Conservation (phyloP, 2,329 filamentous ascomycete species). For the Aspergillus proliferans region DNA sequence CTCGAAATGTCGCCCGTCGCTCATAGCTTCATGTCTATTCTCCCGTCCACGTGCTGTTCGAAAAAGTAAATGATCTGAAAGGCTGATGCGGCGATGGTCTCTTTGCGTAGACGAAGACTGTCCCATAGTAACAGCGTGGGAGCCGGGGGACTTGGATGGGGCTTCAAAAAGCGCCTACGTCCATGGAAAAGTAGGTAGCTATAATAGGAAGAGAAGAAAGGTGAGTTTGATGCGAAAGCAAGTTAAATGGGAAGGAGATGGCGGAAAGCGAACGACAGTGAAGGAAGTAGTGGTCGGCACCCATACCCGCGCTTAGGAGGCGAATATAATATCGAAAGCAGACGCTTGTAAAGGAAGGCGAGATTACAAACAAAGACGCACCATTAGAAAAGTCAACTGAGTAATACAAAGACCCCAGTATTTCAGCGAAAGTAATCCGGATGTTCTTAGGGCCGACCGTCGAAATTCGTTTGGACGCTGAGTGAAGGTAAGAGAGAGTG, state of each 20-base stretch:
- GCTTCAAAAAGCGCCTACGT: slow-evolving; percentile 22
- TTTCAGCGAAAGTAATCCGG: neutral
- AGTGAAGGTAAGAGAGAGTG: neutral
- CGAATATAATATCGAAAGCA: neutral
- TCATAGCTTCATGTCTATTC: slow-evolving; percentile 32
- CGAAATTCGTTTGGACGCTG: neutral
- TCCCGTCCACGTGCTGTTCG: slow-evolving; percentile 14
- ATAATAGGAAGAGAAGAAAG: slow-evolving; percentile 4
- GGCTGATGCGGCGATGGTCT: slow-evolving; percentile 24
- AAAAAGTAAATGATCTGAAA: slow-evolving; percentile 15
- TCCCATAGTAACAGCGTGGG: slow-evolving; percentile 34
- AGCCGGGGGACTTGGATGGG: slow-evolving; percentile 12
- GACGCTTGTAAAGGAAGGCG: neutral
- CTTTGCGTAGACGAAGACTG: slow-evolving; percentile 38
- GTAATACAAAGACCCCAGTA: neutral
- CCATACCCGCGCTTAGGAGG: neutral
- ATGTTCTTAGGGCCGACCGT: neutral
- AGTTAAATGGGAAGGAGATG: neutral
- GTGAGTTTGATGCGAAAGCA: neutral
- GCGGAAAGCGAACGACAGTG: neutral
- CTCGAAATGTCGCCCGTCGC: slow-evolving; percentile 22
- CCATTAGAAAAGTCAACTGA: neutral
- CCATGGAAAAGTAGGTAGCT: slow-evolving; percentile 24
- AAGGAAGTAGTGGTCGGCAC: neutral
- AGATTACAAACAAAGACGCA: neutral